Percentiles rank a stretch among this genome's conserved stretches.
Conservation (phyloP, 75 land plant species). For the Azolla pinnata region DNA sequence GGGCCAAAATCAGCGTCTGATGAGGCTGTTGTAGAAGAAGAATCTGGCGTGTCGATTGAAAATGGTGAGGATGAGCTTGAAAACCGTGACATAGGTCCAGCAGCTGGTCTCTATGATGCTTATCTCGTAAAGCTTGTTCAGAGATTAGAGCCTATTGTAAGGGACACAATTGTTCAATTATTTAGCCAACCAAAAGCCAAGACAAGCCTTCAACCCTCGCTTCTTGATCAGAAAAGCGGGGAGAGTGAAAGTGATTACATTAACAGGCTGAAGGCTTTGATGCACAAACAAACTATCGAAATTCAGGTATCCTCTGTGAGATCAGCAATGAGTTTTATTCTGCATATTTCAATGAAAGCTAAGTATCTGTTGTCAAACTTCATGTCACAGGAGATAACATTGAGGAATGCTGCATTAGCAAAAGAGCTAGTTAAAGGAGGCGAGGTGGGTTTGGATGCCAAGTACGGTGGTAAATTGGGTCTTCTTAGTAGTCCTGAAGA, state of each 20-base stretch:
- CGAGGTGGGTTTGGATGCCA: neutral
- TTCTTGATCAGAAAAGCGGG: conserved; percentile 54
- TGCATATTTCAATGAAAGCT: too few species aligned
- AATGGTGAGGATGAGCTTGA: too few species aligned
- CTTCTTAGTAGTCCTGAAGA: neutral
- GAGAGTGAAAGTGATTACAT: conserved; percentile 70
- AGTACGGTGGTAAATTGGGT: neutral
- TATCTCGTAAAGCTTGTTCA: conserved; percentile 50
- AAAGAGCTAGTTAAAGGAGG: conserved; percentile 62
- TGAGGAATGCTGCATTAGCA: conserved; percentile 77
- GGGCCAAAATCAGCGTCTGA: too few species aligned
- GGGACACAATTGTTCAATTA: conserved; percentile 55
- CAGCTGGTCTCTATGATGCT: conserved; percentile 67
- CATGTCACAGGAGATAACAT: conserved; percentile 47
- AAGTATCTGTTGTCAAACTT: too few species aligned
- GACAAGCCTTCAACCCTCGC: conserved; percentile 44
- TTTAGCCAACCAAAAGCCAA: conserved; percentile 68
- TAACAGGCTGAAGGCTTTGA: conserved; percentile 48
- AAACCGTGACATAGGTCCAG: too few species aligned
- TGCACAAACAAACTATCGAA: conserved; percentile 83
- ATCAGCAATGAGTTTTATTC: too few species aligned
- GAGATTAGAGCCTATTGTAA: conserved; percentile 53
- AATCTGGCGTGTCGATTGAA: too few species aligned
- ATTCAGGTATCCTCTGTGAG: conserved; percentile 75
- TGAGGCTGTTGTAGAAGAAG: conserved; percentile 41